Percentiles rank a stretch among this genome's conserved stretches.
These are phyloP conservation scores for Aegilops umbellulata DNA, from an alignment of 176 grass and related monocot species.

Conservation along the genomic window DNA sequence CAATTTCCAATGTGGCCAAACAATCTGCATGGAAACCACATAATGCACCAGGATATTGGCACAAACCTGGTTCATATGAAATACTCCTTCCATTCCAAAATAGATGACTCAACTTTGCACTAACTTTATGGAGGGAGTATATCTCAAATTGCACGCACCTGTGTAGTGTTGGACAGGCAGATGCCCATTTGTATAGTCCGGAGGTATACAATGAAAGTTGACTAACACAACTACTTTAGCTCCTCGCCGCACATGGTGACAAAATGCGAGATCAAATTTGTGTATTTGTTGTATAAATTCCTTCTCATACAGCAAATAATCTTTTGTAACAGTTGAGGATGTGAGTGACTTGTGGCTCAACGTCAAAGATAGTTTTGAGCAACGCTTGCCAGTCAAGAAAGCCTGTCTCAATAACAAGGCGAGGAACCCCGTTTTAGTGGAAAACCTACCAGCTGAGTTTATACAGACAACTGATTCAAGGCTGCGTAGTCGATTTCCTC, in stretches of 20 bases:
- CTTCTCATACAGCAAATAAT: neutral
- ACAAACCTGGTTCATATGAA: neutral
- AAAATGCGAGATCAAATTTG: neutral
- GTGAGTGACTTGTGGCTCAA: slow-evolving; percentile 94
- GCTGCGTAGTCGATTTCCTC: slow-evolving; percentile 83
- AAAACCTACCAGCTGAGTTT: slow-evolving; percentile 81
- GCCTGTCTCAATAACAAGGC: slow-evolving; percentile 93
- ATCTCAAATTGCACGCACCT: neutral
- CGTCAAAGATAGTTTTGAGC: slow-evolving; percentile 76
- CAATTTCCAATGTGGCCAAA: neutral
- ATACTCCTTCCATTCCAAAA: too few relatives aligned
- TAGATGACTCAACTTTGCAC: too few relatives aligned
- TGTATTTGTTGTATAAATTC: slow-evolving; percentile 2
- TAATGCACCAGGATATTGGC: neutral
- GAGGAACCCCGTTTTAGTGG: slow-evolving; percentile 77
- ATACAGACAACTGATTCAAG: slow-evolving; percentile 96
- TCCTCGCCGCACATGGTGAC: neutral
- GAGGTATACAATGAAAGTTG: neutral
- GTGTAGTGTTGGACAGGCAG: neutral
- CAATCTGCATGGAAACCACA: neutral
- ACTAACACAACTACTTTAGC: neutral
- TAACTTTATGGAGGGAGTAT: too few relatives aligned
- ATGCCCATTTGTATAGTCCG: neutral
- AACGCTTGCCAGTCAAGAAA: slow-evolving; percentile 80
- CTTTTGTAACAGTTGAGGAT: slow-evolving; percentile 76